Evolutionary conservation across 805 yeast species (phyloP).

Genomic region (Isabelozyma rhagii): DNA sequence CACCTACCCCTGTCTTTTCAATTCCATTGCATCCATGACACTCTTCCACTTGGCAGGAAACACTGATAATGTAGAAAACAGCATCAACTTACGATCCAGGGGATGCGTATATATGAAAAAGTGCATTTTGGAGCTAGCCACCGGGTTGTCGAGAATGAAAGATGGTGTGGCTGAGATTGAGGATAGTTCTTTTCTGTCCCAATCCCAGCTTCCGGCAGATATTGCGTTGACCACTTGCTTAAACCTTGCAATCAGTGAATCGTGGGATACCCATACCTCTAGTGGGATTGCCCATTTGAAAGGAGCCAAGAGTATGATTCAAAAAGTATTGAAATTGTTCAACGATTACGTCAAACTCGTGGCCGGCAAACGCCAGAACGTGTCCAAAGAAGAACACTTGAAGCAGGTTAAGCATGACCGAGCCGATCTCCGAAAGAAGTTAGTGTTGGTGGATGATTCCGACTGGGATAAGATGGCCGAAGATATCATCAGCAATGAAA

Average conservation of each 20-base stretch:
- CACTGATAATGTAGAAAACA: conserved; percentile 38
- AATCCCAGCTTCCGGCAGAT: conserved; percentile 48
- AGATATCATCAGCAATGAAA: conserved; percentile 2
- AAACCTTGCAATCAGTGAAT: conserved; percentile 60
- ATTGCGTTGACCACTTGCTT: conserved; percentile 66
- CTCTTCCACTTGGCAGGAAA: conserved; percentile 50
- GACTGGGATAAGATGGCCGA: conserved; percentile 31
- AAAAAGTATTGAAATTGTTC: conserved; percentile 37
- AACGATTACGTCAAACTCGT: conserved; percentile 19
- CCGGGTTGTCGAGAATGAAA: conserved; percentile 41
- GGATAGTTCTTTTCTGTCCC: conserved; percentile 8
- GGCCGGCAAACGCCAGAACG: conserved; percentile 7
- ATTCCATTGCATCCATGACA: conserved; percentile 66
- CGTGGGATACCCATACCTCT: conserved; percentile 66
- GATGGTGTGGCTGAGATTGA: conserved; percentile 15
- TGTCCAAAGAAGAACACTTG: conserved; percentile 4
- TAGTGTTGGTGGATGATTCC: conserved; percentile 27
- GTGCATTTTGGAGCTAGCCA: conserved; percentile 57
- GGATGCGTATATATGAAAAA: conserved; percentile 59
- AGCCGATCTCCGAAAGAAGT: conserved; percentile 14
- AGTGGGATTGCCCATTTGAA: conserved; percentile 68
- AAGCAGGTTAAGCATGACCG: conserved; percentile 1
- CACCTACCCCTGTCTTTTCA: conserved; percentile 54
- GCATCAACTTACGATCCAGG: conserved; percentile 40
- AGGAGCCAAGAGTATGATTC: conserved; percentile 63